phyloP scores from a whole-genome alignment of 1,284 basidiomycete species.

The Marasmius oreades region DNA sequence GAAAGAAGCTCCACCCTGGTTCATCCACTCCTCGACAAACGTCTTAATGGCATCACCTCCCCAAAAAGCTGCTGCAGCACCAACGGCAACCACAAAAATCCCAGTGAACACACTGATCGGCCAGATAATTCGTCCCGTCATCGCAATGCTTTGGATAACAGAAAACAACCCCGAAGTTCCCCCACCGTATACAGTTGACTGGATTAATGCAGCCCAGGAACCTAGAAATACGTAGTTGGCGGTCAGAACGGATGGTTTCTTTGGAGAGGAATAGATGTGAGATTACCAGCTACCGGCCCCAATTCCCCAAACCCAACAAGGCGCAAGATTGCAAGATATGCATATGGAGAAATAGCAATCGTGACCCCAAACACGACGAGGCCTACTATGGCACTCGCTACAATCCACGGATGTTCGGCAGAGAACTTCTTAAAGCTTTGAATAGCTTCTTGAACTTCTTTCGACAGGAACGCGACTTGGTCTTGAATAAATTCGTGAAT shows the following conservation, averaged over 20 bases:
- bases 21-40: not conserved
- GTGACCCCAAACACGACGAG: not conserved
- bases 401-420: not conserved
- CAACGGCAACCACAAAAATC: not conserved
- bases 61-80: not conserved
- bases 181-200: not conserved
- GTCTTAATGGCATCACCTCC: not conserved
- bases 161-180: not conserved
- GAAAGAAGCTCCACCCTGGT: not conserved
- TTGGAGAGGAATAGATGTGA: not conserved
- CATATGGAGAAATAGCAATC: not conserved
- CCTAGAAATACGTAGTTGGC: not conserved
- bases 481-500: not conserved
- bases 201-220: not conserved
- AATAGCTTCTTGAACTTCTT: not conserved
- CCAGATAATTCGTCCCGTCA: not conserved
- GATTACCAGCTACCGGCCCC: not conserved
- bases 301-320: not conserved
- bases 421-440: not conserved
- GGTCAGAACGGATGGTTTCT: not conserved
- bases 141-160: not conserved
- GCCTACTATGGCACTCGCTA: not conserved
- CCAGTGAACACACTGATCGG: not conserved
- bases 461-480: not conserved
- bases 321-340: not conserved